A percentile compares a stretch with the other conserved stretches of the same genome.
Conservation (phyloP, 495 filamentous ascomycete species). For the Hypoxylon fragiforme region DNA sequence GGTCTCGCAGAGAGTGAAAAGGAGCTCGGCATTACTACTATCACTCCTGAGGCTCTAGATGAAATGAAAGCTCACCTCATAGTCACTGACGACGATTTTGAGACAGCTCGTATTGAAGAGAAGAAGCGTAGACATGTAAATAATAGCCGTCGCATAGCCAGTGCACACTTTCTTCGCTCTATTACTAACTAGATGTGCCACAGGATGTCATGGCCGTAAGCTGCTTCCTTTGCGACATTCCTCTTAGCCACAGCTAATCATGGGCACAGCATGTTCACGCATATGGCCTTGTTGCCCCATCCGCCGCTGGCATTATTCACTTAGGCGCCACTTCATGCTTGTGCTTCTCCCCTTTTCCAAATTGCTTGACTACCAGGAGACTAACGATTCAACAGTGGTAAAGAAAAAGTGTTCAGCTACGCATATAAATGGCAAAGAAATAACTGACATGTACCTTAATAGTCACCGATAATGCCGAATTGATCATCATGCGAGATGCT, state of each 20-base stretch:
- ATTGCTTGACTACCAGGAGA: too few relatives aligned
- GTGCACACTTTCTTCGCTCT: background rate
- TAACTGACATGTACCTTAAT: too few relatives aligned
- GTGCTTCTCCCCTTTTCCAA: too few relatives aligned
- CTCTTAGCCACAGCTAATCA: background rate
- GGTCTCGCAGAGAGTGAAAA: constrained; percentile 82
- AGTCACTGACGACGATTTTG: constrained; percentile 81
- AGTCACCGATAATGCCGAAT: constrained; percentile 82
- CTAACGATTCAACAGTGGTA: too few relatives aligned
- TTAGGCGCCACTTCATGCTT: constrained; percentile 50
- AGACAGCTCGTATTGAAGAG: constrained; percentile 77
- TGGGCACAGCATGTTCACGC: constrained; percentile 64
- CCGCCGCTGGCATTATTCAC: constrained; percentile 67
- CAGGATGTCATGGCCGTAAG: background rate
- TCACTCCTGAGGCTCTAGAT: constrained; percentile 69
- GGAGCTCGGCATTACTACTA: constrained; percentile 63
- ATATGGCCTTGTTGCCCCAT: constrained; percentile 69
- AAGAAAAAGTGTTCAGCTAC: too few relatives aligned
- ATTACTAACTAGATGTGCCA: background rate
- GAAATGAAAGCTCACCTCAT: constrained; percentile 73
- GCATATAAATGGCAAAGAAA: too few relatives aligned
- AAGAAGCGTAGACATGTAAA: constrained; percentile 55
- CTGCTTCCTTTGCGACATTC: constrained; percentile 13
- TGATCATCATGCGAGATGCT: constrained; percentile 77
- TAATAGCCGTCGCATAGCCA: too few relatives aligned